Conservation (phyloP, 768 basidiomycete genomes). For the Suillus spraguei region DNA sequence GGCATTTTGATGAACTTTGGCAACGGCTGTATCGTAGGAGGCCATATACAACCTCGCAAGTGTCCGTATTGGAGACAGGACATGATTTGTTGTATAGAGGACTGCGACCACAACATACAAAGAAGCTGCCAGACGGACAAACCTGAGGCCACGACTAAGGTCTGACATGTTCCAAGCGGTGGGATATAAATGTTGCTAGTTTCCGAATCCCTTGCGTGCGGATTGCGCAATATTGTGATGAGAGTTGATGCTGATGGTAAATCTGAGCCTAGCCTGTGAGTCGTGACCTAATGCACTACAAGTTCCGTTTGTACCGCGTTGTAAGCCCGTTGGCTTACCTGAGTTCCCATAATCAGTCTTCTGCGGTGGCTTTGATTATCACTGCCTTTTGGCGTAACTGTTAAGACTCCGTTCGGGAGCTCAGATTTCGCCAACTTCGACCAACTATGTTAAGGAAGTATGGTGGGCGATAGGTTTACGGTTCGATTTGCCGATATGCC, state of each 20-base stretch:
- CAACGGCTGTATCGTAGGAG: constrained; percentile 1
- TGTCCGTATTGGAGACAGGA: constrained; percentile 18
- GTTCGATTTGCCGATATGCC: no score
- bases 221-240: constrained; percentile 11
- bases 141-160: constrained; percentile 1
- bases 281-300: no score
- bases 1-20: constrained; percentile 4
- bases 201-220: constrained; percentile 15
- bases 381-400: no score
- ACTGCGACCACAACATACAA: constrained; percentile 32
- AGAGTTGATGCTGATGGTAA: constrained; percentile 10
- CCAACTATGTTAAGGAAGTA: no score
- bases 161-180: background rate
- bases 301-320: no score
- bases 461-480: no score
- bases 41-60: background rate
- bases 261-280: no score
- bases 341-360: no score
- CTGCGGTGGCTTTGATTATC: no score
- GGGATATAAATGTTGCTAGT: constrained; percentile 5
- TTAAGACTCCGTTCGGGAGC: no score
- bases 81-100: constrained; percentile 32
- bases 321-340: no score
- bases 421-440: no score
- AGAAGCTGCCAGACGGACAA: constrained; percentile 10